Evolutionary conservation across 2,329 filamentous ascomycete species (phyloP).

Genomic region (Phoma sp.): DNA sequence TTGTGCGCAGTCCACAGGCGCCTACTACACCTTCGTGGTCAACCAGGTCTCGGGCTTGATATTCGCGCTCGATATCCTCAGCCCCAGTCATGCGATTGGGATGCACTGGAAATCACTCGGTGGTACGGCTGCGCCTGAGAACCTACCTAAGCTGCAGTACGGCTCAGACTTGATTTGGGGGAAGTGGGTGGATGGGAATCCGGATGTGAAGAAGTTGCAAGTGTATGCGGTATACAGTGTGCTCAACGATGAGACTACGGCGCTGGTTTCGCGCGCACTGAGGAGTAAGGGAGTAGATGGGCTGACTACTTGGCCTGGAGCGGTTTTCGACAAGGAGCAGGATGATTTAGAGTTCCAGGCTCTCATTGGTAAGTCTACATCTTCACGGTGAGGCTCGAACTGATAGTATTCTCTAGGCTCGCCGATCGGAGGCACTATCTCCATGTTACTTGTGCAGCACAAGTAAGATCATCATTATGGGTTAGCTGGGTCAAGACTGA

Average conservation of each 20-base stretch:
- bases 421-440: conserved; percentile 26
- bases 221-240: conserved; percentile 23
- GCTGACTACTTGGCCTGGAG: conserved; percentile 27
- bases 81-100: conserved; percentile 14
- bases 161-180: conserved; percentile 32
- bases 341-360: conserved; percentile 23
- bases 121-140: conserved; percentile 6
- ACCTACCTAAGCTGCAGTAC: conserved; percentile 26
- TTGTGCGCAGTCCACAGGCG: conserved; percentile 20
- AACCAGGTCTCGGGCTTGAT: conserved; percentile 23
- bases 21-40: conserved; percentile 20
- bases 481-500: background rate
- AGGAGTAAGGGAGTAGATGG: conserved; percentile 2
- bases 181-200: conserved; percentile 26
- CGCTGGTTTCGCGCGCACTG: conserved; percentile 24
- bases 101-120: conserved; percentile 10
- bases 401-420: conserved; percentile 15
- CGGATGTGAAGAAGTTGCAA: conserved; percentile 23
- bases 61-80: conserved; percentile 15
- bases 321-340: conserved; percentile 15
- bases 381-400: background rate
- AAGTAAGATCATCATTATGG: conserved; percentile 5
- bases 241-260: conserved; percentile 21
- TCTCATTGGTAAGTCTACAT: conserved; percentile 23
- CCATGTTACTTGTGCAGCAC: conserved; percentile 21